Conservation (phyloP, 176 grass and related monocot species). For the Luzula sylvatica region DNA sequence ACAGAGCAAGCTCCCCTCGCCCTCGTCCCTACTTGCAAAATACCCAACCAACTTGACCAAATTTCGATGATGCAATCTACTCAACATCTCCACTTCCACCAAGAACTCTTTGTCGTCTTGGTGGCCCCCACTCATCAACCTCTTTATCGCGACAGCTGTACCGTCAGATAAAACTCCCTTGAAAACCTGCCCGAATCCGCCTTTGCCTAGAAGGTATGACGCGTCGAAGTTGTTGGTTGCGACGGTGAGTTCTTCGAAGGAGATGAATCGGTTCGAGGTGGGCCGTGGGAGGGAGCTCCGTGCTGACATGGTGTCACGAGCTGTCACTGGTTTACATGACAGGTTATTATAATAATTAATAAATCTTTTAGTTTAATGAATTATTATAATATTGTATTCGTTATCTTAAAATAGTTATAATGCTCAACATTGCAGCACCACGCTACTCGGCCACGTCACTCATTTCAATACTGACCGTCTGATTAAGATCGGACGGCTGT, state of each 20-base stretch:
- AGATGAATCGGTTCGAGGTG: slow-evolving; percentile 76
- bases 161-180: slow-evolving; percentile 80
- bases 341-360: not conserved
- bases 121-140: slow-evolving; percentile 72
- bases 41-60: slow-evolving; percentile 98
- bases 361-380: not conserved
- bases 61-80: slow-evolving; percentile 95
- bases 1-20: slow-evolving; percentile 77
- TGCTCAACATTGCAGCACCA: too few relatives aligned
- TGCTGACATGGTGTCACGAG: slow-evolving; percentile 42
- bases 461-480: too few relatives aligned
- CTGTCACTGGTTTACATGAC: slow-evolving; percentile 49
- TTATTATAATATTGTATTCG: too few relatives aligned
- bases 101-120: slow-evolving; percentile 96
- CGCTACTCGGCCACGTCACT: too few relatives aligned
- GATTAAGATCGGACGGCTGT: too few relatives aligned
- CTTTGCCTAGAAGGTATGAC: slow-evolving; percentile 76
- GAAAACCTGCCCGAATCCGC: slow-evolving; percentile 92
- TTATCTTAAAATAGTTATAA: too few relatives aligned
- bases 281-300: slow-evolving; percentile 61
- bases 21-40: slow-evolving; percentile 69
- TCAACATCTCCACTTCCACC: slow-evolving; percentile 99
- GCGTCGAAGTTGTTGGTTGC: slow-evolving; percentile 90
- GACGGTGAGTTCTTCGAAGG: slow-evolving; percentile 82
- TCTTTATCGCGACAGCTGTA: slow-evolving; percentile 93